phyloP scores from a whole-genome alignment of 768 basidiomycete species.

The Mycena metata region DNA sequence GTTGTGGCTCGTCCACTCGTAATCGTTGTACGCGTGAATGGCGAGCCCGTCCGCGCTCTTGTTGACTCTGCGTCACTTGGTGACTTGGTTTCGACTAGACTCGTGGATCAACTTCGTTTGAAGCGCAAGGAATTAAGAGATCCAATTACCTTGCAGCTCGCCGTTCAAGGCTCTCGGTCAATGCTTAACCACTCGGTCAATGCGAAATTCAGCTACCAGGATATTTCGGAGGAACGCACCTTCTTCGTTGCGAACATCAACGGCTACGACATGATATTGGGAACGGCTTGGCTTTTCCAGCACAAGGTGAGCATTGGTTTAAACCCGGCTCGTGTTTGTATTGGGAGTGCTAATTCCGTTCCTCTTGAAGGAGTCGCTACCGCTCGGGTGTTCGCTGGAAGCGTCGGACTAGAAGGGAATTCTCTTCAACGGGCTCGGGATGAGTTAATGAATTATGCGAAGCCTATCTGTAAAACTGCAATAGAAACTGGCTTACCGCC shows the following conservation, averaged over 20 bases:
- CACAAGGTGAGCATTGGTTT: conserved; percentile 37
- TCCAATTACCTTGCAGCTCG: too few species aligned
- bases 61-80: background rate
- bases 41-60: background rate
- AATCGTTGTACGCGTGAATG: too few species aligned
- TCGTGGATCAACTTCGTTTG: background rate
- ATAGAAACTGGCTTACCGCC: conserved; percentile 43
- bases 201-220: conserved; percentile 32
- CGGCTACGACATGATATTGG: conserved; percentile 44
- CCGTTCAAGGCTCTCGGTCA: too few species aligned
- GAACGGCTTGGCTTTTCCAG: conserved; percentile 44
- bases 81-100: background rate
- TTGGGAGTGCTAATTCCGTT: conserved; percentile 27
- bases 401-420: background rate
- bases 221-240: conserved; percentile 15
- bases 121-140: background rate
- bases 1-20: too few species aligned
- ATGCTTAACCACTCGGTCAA: background rate
- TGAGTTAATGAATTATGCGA: conserved; percentile 21
- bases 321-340: conserved; percentile 34
- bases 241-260: conserved; percentile 48
- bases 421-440: background rate
- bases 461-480: conserved; percentile 38
- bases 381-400: background rate
- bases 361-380: conserved; percentile 26